These are phyloP conservation scores for Angophora floribunda DNA, from an alignment of 345 rosid species.

Conservation along the genomic window DNA sequence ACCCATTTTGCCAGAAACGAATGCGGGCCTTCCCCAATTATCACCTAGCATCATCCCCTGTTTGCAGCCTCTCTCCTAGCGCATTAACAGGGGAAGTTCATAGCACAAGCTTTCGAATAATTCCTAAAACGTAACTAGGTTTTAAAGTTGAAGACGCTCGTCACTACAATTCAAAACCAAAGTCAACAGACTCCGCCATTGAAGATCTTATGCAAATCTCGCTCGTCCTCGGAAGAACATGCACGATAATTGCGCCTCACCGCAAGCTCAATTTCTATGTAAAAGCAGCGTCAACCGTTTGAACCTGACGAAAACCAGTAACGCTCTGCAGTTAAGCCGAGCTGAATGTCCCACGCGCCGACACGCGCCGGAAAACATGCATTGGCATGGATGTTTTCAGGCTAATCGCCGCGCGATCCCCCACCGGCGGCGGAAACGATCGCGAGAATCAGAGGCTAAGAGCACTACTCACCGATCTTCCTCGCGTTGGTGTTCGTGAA, in stretches of 20 bases:
- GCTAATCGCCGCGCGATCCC: neutral
- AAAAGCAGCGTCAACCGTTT: neutral
- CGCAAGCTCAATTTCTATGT: neutral
- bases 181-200: neutral
- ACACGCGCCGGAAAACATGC: neutral
- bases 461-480: conserved; percentile 57
- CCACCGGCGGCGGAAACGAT: neutral
- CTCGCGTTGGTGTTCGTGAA: conserved; percentile 68
- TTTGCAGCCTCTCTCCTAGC: neutral
- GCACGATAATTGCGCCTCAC: neutral
- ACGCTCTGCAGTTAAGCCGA: neutral
- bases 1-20: neutral
- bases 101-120: neutral
- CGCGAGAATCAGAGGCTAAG: neutral
- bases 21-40: neutral
- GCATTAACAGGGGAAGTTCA: neutral
- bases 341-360: neutral
- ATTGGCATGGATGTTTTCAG: neutral
- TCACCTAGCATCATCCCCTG: neutral
- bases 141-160: neutral
- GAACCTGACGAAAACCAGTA: neutral
- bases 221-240: neutral
- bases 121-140: neutral
- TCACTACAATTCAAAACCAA: neutral
- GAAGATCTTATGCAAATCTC: neutral